Evolutionary conservation across 2,329 filamentous ascomycete genomes (phyloP).

Genomic region (Colletotrichum kahawae): DNA sequence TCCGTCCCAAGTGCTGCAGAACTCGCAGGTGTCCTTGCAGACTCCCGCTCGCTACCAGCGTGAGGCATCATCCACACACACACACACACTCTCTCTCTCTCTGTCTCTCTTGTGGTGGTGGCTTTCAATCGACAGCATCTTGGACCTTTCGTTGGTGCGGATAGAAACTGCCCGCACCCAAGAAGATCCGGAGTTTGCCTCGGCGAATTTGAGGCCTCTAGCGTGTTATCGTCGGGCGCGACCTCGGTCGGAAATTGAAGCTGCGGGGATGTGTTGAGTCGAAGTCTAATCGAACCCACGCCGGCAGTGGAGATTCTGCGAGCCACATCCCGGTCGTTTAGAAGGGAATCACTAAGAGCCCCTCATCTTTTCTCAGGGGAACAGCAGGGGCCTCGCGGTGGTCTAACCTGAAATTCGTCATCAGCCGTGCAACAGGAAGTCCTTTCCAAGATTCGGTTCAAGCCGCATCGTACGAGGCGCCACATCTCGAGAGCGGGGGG

Average conservation of each 20-base stretch:
- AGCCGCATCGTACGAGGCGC: constrained; percentile 13
- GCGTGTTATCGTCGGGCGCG: background rate
- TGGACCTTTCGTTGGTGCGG: background rate
- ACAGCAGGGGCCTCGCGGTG: background rate
- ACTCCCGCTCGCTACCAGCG: background rate
- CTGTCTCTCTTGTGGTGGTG: background rate
- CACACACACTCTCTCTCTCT: background rate
- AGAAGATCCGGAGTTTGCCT: constrained; percentile 1
- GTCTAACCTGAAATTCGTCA: constrained; percentile 2
- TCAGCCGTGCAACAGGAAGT: background rate
- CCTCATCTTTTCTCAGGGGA: background rate
- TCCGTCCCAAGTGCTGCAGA: background rate
- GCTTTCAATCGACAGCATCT: background rate
- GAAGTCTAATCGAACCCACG: constrained; percentile 3
- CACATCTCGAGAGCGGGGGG: background rate
- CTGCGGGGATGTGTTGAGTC: constrained; percentile 3
- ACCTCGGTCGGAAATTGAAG: constrained; percentile 11
- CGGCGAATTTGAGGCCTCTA: background rate
- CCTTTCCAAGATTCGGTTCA: background rate
- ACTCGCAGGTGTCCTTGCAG: background rate
- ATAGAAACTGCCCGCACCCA: background rate
- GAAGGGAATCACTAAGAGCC: background rate
- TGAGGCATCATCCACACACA: background rate
- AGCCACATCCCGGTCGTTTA: background rate
- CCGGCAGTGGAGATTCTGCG: background rate